Evolutionary conservation across 2,329 filamentous ascomycete genomes (phyloP).

Genomic region (Ophiostoma tasmaniense): DNA sequence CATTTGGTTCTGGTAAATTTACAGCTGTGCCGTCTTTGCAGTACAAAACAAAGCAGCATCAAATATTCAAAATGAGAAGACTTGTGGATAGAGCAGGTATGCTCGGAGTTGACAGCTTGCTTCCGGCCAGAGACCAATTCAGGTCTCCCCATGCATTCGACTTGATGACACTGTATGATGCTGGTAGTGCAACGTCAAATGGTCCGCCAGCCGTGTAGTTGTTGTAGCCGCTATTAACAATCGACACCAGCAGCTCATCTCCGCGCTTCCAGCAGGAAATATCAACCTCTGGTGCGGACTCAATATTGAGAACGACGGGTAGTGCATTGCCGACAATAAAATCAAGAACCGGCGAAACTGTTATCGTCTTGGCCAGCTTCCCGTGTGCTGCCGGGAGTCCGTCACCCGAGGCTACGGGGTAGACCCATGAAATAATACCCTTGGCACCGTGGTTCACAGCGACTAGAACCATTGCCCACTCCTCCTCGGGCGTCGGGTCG

Average conservation of each 20-base stretch:
- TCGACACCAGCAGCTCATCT: conserved; percentile 28
- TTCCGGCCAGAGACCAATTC: conserved; percentile 24
- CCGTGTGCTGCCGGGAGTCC: conserved; percentile 33
- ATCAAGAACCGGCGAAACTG: conserved; percentile 29
- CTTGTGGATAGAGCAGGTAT: conserved; percentile 29
- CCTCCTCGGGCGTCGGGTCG: conserved; percentile 36
- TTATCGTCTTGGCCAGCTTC: conserved; percentile 32
- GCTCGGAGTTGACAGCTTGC: conserved; percentile 22
- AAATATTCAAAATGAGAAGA: conserved; percentile 26
- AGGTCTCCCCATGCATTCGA: conserved; percentile 22
- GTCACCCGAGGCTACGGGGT: conserved; percentile 29
- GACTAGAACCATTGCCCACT: conserved; percentile 37
- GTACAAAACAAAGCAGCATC: no score
- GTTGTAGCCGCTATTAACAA: conserved; percentile 30
- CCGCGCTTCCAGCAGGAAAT: conserved; percentile 29
- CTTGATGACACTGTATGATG: background rate
- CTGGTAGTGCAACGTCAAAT: background rate
- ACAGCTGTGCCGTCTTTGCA: no score
- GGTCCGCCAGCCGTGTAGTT: background rate
- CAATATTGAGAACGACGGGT: conserved; percentile 20
- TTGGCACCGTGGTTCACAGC: conserved; percentile 39
- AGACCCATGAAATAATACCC: conserved; percentile 39
- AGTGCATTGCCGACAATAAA: conserved; percentile 31
- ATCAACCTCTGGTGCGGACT: conserved; percentile 25
- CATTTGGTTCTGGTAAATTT: no score